A percentile compares a stretch with the other conserved stretches of the same genome.
Evolutionary conservation across 2,329 filamentous ascomycete species (phyloP).

Genomic region (Thielaviopsis ethacetica): DNA sequence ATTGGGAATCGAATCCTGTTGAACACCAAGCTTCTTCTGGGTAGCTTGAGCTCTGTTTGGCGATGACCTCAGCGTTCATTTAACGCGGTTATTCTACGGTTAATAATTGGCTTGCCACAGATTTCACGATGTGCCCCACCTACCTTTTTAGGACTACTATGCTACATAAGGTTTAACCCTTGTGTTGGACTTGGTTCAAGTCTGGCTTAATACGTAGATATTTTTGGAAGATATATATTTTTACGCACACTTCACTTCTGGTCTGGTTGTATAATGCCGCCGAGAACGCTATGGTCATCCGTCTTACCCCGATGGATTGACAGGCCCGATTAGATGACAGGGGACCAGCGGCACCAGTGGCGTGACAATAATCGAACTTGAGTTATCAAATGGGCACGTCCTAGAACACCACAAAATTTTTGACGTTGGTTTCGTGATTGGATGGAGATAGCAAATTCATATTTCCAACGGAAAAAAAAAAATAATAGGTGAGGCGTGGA

Average conservation of each 20-base stretch:
- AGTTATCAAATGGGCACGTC: no score
- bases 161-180: neutral
- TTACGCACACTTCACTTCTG: no score
- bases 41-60: neutral
- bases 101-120: neutral
- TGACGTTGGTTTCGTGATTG: no score
- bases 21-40: neutral
- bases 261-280: no score
- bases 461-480: no score
- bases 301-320: neutral
- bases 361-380: neutral
- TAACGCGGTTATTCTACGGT: neutral
- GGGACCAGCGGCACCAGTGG: slow-evolving; percentile 6
- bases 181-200: neutral
- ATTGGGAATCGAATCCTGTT: neutral
- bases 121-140: neutral
- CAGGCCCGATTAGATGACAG: slow-evolving; percentile 13
- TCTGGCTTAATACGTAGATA: no score
- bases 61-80: neutral
- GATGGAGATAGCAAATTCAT: no score
- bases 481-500: no score
- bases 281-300: neutral
- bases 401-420: no score
- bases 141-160: neutral
- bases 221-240: no score